These are phyloP conservation scores for Hypoxylon rickii DNA, from an alignment of 495 filamentous ascomycete genomes.

Conservation along the genomic window DNA sequence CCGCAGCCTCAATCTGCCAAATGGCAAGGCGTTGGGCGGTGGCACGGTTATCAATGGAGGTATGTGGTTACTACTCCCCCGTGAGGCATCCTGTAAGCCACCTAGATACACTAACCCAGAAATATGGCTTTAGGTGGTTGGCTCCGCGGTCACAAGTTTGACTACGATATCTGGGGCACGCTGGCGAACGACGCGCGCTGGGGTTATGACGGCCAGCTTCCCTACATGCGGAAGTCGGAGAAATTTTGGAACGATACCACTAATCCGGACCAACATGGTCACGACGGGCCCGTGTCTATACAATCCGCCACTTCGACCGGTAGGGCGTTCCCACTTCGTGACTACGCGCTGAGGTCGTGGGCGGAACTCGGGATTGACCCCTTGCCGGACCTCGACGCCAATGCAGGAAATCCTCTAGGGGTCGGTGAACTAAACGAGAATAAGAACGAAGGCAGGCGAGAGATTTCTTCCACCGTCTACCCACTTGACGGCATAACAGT, in stretches of 20 bases:
- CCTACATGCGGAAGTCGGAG: constrained; percentile 42
- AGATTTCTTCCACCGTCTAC: constrained; percentile 42
- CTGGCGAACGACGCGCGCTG: constrained; percentile 40
- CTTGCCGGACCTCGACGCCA: constrained; percentile 49
- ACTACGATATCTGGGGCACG: constrained; percentile 43
- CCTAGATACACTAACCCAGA: no score
- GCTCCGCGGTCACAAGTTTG: constrained; percentile 50
- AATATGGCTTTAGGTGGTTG: constrained; percentile 39
- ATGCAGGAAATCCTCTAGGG: constrained; percentile 56
- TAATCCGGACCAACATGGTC: constrained; percentile 49
- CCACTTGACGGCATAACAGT: constrained; percentile 46
- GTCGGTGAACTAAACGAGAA: constrained; percentile 64
- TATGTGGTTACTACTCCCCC: constrained; percentile 53
- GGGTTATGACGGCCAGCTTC: constrained; percentile 41
- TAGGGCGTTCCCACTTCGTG: constrained; percentile 40
- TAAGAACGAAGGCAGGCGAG: constrained; percentile 41
- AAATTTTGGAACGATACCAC: constrained; percentile 33
- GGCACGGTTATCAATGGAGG: constrained; percentile 57
- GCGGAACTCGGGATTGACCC: constrained; percentile 47
- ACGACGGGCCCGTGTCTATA: constrained; percentile 50
- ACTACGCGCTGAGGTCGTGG: constrained; percentile 41
- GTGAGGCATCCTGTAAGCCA: constrained; percentile 34
- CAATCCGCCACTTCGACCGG: constrained; percentile 46
- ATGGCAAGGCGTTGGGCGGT: constrained; percentile 60
- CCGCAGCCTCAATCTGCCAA: constrained; percentile 54